These are phyloP conservation scores for Narthecium ossifragum DNA, from an alignment of 106 monocot genomes.

Conservation along the genomic window DNA sequence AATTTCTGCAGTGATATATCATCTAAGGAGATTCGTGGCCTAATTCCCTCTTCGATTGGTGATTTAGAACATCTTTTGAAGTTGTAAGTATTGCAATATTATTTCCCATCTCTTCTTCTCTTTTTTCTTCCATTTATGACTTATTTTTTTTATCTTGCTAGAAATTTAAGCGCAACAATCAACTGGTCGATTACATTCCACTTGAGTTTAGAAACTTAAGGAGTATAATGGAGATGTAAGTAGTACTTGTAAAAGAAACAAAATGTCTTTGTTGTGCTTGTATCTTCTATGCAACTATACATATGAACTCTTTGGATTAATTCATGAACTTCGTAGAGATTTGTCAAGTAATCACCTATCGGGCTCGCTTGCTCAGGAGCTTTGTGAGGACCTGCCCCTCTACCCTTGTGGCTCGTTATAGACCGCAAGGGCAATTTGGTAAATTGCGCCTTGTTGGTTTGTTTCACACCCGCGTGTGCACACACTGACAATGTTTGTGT, in stretches of 20 bases:
- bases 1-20: slow-evolving; percentile 66
- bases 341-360: slow-evolving; percentile 59
- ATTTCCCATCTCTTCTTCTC: too few species aligned
- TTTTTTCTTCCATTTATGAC: neutral
- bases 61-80: too few species aligned
- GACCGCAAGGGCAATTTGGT: too few species aligned
- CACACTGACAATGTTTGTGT: too few species aligned
- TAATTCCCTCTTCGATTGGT: slow-evolving; percentile 83
- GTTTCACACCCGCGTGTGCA: too few species aligned
- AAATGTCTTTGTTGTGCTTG: neutral
- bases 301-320: neutral
- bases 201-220: slow-evolving; percentile 86
- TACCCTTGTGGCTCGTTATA: too few species aligned
- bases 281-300: neutral
- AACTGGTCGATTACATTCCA: slow-evolving; percentile 59
- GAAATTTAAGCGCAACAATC: slow-evolving; percentile 88
- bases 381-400: too few species aligned
- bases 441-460: too few species aligned
- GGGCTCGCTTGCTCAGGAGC: slow-evolving; percentile 65
- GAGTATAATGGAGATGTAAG: slow-evolving; percentile 88
- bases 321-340: slow-evolving; percentile 41
- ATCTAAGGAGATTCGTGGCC: slow-evolving; percentile 56
- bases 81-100: too few species aligned
- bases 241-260: neutral
- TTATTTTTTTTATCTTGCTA: slow-evolving; percentile 4